Percentiles rank a stretch among this genome's conserved stretches.
Conservation (phyloP, 768 basidiomycete genomes). For the Stropharia rugosoannulata region DNA sequence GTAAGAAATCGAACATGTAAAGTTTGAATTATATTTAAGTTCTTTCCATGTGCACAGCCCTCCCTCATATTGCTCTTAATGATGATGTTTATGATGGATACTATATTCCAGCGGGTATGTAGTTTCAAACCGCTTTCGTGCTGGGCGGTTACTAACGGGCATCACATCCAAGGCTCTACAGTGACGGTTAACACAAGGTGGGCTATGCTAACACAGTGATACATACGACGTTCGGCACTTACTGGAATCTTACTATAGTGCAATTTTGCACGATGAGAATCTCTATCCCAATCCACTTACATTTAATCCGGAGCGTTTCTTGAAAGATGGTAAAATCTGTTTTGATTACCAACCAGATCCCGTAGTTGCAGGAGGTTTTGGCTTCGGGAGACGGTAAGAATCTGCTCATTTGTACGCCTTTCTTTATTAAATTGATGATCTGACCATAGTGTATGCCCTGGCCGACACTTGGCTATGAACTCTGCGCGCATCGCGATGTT, state of each 20-base stretch:
- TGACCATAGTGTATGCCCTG: slow-evolving; percentile 30
- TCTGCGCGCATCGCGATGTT: slow-evolving; percentile 31
- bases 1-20: not conserved
- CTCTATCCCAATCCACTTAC: not conserved
- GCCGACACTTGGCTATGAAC: slow-evolving; percentile 31
- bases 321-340: not conserved
- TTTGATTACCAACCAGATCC: not conserved
- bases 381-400: not conserved
- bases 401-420: too few species aligned
- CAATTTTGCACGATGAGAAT: not conserved
- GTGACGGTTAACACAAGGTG: not conserved
- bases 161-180: not conserved
- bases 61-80: not conserved
- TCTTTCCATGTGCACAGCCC: not conserved
- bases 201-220: not conserved
- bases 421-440: not conserved
- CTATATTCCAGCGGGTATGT: not conserved
- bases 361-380: not conserved
- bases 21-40: not conserved
- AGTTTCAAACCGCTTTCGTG: not conserved
- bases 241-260: not conserved
- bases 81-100: slow-evolving; percentile 2
- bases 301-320: slow-evolving; percentile 1
- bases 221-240: not conserved
- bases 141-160: not conserved